Conservation (phyloP, 345 rosid species). For the Citrus reticulata region DNA sequence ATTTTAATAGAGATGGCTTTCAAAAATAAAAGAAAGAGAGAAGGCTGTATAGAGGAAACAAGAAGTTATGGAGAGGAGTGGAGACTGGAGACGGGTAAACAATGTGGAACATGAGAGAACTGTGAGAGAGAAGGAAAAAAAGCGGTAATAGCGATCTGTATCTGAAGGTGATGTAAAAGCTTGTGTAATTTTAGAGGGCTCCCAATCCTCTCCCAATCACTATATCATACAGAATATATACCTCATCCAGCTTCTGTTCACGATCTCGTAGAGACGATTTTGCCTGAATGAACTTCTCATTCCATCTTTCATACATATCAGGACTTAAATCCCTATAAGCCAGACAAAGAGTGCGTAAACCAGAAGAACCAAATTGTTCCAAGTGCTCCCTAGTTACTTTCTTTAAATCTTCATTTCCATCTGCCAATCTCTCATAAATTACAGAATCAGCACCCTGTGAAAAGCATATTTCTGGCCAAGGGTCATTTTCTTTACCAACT, state of each 20-base stretch:
- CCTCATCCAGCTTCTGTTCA: conserved; percentile 98
- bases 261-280: conserved; percentile 94
- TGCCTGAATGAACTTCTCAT: conserved; percentile 95
- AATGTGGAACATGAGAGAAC: too few relatives aligned
- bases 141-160: background rate
- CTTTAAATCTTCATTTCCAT: conserved; percentile 62
- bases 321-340: conserved; percentile 82
- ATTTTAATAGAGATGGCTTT: too few relatives aligned
- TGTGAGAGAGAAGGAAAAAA: too few relatives aligned
- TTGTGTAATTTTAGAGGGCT: background rate
- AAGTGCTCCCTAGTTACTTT: conserved; percentile 79
- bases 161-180: background rate
- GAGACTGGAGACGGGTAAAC: too few relatives aligned
- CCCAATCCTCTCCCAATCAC: background rate
- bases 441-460: conserved; percentile 98
- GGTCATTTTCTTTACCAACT: conserved; percentile 28
- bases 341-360: conserved; percentile 96
- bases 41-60: too few relatives aligned
- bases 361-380: conserved; percentile 96
- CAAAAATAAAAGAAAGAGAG: too few relatives aligned
- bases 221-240: conserved; percentile 18
- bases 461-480: conserved; percentile 24
- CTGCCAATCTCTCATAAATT: conserved; percentile 81
- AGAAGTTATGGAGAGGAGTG: too few relatives aligned
- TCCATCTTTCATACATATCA: conserved; percentile 82